Conservation (phyloP, 768 basidiomycete genomes). For the Leccinum subgranulosum region DNA sequence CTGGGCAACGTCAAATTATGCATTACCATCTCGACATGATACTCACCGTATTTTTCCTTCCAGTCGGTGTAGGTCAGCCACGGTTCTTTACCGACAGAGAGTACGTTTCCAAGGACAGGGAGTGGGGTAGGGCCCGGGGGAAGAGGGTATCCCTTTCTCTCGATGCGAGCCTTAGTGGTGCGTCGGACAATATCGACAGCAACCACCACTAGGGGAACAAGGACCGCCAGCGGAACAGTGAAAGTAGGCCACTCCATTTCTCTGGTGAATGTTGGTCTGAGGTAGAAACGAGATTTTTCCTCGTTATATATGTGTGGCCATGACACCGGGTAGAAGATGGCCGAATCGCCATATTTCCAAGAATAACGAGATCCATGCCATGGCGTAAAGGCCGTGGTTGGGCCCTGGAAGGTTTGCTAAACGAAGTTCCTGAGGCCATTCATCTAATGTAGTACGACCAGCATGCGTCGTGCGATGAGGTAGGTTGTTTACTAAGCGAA, state of each 20-base stretch:
- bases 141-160: not conserved
- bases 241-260: not conserved
- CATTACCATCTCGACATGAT: no score
- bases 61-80: not conserved
- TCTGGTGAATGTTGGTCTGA: not conserved
- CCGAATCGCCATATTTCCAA: no score
- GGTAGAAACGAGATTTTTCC: not conserved
- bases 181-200: not conserved
- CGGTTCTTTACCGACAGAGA: not conserved
- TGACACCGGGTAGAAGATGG: no score
- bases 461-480: no score
- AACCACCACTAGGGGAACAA: not conserved
- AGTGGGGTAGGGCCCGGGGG: not conserved
- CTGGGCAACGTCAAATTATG: not conserved
- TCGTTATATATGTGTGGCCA: not conserved
- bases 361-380: no score
- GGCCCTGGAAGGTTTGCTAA: no score
- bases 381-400: no score
- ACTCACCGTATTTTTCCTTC: not conserved
- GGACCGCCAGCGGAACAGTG: not conserved
- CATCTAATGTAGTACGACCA: no score
- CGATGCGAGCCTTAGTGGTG: not conserved
- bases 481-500: no score
- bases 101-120: not conserved
- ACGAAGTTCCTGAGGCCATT: no score